These are phyloP conservation scores for Bassia scoparia DNA, from an alignment of 148 eudicot species.

Conservation along the genomic window DNA sequence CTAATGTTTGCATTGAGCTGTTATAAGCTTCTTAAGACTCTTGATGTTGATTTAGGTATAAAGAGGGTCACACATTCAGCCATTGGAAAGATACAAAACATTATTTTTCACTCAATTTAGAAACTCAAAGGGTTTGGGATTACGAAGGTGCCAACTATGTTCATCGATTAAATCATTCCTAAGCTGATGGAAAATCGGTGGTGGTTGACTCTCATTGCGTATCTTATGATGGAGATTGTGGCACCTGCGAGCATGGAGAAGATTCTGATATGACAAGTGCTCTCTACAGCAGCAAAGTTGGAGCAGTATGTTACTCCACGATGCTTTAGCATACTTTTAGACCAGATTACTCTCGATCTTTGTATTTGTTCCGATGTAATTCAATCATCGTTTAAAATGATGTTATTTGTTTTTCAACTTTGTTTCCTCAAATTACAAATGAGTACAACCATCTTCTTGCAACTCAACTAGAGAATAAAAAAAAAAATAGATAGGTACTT, in stretches of 20 bases:
- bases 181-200: slow-evolving; percentile 66
- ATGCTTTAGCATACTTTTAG: too few species aligned
- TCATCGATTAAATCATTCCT: slow-evolving; percentile 84
- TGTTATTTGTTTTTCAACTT: slow-evolving; percentile 1
- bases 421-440: slow-evolving; percentile 52
- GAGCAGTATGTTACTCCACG: neutral
- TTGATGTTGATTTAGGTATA: slow-evolving; percentile 50
- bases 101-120: slow-evolving; percentile 83
- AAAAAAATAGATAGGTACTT: slow-evolving; percentile 88
- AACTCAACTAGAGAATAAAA: slow-evolving; percentile 76
- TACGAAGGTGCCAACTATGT: slow-evolving; percentile 88
- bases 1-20: neutral
- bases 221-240: slow-evolving; percentile 62
- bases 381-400: neutral
- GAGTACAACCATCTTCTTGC: slow-evolving; percentile 94
- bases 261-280: slow-evolving; percentile 45
- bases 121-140: slow-evolving; percentile 94
- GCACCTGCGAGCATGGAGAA: slow-evolving; percentile 58
- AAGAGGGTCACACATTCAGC: slow-evolving; percentile 70
- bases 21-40: neutral
- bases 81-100: slow-evolving; percentile 85
- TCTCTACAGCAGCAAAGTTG: neutral
- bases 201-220: slow-evolving; percentile 40
- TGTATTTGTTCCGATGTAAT: too few species aligned
- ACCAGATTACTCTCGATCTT: too few species aligned